Conservation (phyloP, 2,329 filamentous ascomycete species). For the Trichophyton mentagrophytes region DNA sequence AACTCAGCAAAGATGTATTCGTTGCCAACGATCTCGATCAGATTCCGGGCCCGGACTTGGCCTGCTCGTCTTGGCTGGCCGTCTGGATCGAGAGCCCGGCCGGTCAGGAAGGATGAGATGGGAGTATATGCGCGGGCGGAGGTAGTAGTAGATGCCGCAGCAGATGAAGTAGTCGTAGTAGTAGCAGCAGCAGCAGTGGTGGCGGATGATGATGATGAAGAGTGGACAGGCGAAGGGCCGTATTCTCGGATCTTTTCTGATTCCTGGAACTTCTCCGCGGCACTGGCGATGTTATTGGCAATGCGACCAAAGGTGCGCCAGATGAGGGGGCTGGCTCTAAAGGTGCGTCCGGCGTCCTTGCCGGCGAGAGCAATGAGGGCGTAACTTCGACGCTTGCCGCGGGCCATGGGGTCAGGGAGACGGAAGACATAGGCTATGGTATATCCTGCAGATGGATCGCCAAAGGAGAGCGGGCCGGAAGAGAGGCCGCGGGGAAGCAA, state of each 20-base stretch:
- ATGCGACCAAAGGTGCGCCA: slow-evolving; percentile 44
- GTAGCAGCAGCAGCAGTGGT: too few species aligned
- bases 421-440: slow-evolving; percentile 49
- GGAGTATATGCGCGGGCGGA: slow-evolving; percentile 37
- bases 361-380: slow-evolving; percentile 45
- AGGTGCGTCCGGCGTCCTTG: slow-evolving; percentile 37
- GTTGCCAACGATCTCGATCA: slow-evolving; percentile 47
- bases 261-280: slow-evolving; percentile 34
- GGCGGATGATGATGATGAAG: not conserved
- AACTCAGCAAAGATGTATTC: slow-evolving; percentile 47
- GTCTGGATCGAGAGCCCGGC: slow-evolving; percentile 43
- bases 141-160: not conserved
- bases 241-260: slow-evolving; percentile 34
- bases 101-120: slow-evolving; percentile 46
- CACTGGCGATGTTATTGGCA: slow-evolving; percentile 39
- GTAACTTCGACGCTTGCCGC: slow-evolving; percentile 44
- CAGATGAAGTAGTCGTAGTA: not conserved
- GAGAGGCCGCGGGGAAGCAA: slow-evolving; percentile 43
- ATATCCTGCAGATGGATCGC: slow-evolving; percentile 43
- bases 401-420: slow-evolving; percentile 45
- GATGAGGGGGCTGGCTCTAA: slow-evolving; percentile 36
- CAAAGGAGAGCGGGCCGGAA: slow-evolving; percentile 47
- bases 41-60: slow-evolving; percentile 42
- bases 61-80: slow-evolving; percentile 41
- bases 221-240: slow-evolving; percentile 8